These are phyloP conservation scores for Hypoxylon sp. DNA, from an alignment of 2,329 filamentous ascomycete genomes.

Conservation along the genomic window DNA sequence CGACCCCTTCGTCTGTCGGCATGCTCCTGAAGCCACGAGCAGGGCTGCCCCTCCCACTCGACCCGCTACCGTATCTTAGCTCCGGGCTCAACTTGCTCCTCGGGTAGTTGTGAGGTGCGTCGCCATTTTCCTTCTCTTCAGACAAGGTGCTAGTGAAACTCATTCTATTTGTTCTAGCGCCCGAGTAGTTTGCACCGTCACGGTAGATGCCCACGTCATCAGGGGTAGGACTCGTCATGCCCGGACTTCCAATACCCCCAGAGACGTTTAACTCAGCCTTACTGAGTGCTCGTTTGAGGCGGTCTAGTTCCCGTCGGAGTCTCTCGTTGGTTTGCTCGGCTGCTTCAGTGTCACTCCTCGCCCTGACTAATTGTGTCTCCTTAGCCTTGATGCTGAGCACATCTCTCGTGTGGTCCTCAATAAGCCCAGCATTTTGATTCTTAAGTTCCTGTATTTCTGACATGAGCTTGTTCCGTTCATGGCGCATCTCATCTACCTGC, in stretches of 20 bases:
- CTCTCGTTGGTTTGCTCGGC: conserved; percentile 89
- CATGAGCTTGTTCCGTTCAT: conserved; percentile 84
- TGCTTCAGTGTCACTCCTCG: conserved; percentile 89
- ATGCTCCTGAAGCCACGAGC: conserved; percentile 67
- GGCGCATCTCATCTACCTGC: conserved; percentile 83
- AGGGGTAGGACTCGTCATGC: conserved; percentile 66
- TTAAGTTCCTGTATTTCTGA: conserved; percentile 95
- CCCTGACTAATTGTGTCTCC: conserved; percentile 95
- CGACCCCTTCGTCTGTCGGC: conserved; percentile 48
- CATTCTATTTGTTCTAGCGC: conserved; percentile 65
- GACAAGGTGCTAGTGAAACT: conserved; percentile 77
- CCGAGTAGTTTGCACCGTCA: conserved; percentile 61
- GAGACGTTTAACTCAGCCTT: conserved; percentile 66
- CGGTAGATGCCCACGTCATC: conserved; percentile 75
- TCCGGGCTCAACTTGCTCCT: conserved; percentile 70
- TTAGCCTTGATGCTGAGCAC: conserved; percentile 98
- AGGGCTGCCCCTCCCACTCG: conserved; percentile 72
- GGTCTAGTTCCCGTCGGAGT: conserved; percentile 88
- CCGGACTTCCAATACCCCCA: conserved; percentile 60
- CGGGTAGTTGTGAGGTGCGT: conserved; percentile 59
- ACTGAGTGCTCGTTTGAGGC: conserved; percentile 88
- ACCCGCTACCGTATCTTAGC: conserved; percentile 67
- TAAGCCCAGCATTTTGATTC: conserved; percentile 95
- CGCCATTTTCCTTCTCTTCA: conserved; percentile 84
- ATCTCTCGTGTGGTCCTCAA: conserved; percentile 96